Conservation (phyloP, 768 basidiomycete genomes). For the Phanerodontia chrysosporium region DNA sequence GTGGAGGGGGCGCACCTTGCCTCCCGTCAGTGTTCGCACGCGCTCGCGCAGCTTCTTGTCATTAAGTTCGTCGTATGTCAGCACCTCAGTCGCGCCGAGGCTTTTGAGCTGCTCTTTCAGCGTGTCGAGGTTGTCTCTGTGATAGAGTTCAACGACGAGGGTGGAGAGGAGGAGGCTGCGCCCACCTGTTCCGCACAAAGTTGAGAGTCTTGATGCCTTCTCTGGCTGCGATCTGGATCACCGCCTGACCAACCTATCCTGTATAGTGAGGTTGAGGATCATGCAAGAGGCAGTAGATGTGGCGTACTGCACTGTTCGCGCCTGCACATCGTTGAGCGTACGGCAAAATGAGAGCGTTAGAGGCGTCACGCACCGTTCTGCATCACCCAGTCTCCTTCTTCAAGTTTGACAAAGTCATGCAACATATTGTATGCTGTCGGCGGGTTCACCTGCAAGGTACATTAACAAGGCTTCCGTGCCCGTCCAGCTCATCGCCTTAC, state of each 20-base stretch:
- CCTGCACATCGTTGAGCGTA: conserved; percentile 9
- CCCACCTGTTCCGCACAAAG: conserved; percentile 69
- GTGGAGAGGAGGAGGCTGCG: not conserved
- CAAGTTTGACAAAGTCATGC: conserved; percentile 57
- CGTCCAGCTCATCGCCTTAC: conserved; percentile 33
- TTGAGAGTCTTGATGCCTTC: conserved; percentile 76
- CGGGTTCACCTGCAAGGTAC: conserved; percentile 55
- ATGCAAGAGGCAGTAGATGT: not conserved
- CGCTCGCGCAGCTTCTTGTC: conserved; percentile 50
- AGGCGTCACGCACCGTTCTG: conserved; percentile 63
- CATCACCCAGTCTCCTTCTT: conserved; percentile 73
- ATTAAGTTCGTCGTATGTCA: conserved; percentile 70
- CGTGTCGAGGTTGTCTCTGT: conserved; percentile 48
- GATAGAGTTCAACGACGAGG: not conserved
- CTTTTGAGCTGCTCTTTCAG: conserved; percentile 47
- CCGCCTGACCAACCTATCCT: conserved; percentile 73
- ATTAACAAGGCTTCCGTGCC: not conserved
- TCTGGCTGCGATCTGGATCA: conserved; percentile 79
- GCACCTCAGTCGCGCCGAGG: conserved; percentile 73
- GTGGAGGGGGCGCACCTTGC: conserved; percentile 39
- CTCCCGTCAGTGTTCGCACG: conserved; percentile 61
- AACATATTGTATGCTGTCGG: conserved; percentile 85
- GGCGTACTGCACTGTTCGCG: conserved; percentile 67
- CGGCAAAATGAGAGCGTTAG: not conserved
- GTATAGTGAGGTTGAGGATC: too few species aligned